Evolutionary conservation across 495 filamentous ascomycete genomes (phyloP), one percentile per base, ranked within the genome.

Genomic region (Aspergillus panamensis): DNA sequence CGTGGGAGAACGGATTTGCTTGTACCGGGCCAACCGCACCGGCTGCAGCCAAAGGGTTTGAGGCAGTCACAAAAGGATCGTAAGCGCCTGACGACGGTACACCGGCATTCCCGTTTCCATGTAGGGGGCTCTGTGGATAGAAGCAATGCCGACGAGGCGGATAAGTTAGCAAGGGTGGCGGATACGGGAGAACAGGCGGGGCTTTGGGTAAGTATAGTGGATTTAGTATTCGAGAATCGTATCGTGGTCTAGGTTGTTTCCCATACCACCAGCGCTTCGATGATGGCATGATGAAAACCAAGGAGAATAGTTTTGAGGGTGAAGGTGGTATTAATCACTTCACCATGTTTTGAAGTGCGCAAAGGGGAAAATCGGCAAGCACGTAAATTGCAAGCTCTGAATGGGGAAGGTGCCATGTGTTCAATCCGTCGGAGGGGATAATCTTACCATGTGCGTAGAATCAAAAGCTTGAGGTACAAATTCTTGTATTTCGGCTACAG

Each of bases 381-480:
- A 51, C 35, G 25, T 16, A 49, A 51, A n/a, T n/a, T 54, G 40
- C 20, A 54, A 16, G 14, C n/a, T n/a, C 44, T 1, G 14, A 39
- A 53, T 33, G 13, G 29, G 55, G 48, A 51, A 58, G 39, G 48
- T 29, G 29, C 29, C 21, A 20, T 37, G n/a, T n/a, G 3, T 45
- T n/a, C 8, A 1, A n/a, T 9, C 8, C 10, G 17, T 45, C 17
- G 8, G 17, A 31, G 62, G 20, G 45, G 51, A 17, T 12, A 49
- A 33, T 72, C 82, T 68, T 82, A 91, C 89, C 59, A 84, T 73
- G 51, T 84, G 82, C 19, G 79, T 73, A 32, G 80, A 57, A 54
- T 89, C 87, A 67, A 85, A 92, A n/a, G 77, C 81, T 63, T 87
- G 85, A 31, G 90, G 89, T n/a, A 89, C 81, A 66, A 93, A 94